These are phyloP conservation scores for Aspergillus nidulans DNA, from an alignment of 495 filamentous ascomycete genomes.

Conservation along the genomic window DNA sequence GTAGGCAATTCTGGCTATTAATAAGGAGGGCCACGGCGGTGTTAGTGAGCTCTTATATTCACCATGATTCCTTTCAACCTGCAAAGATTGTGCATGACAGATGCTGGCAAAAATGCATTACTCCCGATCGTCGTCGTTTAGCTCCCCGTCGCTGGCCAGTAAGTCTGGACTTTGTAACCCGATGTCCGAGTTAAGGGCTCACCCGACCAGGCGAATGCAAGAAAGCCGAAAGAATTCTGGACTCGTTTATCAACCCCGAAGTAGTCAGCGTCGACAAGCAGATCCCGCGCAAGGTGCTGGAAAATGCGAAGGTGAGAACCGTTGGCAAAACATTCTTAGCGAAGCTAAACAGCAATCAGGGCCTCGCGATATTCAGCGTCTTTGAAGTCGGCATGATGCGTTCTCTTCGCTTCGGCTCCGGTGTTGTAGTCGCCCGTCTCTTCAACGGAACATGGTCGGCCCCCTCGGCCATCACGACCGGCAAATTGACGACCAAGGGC, in stretches of 20 bases:
- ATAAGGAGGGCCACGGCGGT: neutral
- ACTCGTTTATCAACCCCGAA: slow-evolving; percentile 81
- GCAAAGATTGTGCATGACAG: neutral
- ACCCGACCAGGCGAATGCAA: slow-evolving; percentile 64
- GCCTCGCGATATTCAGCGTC: slow-evolving; percentile 85
- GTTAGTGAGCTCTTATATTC: neutral
- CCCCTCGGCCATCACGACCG: slow-evolving; percentile 80
- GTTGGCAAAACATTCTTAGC: neutral
- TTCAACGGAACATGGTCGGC: slow-evolving; percentile 87
- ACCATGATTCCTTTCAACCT: neutral
- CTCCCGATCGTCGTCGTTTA: neutral
- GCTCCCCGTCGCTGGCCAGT: slow-evolving; percentile 2
- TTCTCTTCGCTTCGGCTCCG: slow-evolving; percentile 82
- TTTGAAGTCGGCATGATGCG: slow-evolving; percentile 88
- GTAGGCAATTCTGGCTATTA: neutral
- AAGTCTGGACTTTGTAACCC: neutral
- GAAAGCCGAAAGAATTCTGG: slow-evolving; percentile 78
- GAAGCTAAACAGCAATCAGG: slow-evolving; percentile 42
- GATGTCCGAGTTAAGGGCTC: neutral
- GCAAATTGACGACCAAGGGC: slow-evolving; percentile 81
- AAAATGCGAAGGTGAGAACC: slow-evolving; percentile 70
- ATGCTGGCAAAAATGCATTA: slow-evolving; percentile 7
- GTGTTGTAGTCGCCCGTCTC: slow-evolving; percentile 86
- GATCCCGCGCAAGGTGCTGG: slow-evolving; percentile 80
- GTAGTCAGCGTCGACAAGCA: slow-evolving; percentile 84